A percentile compares a stretch with the other conserved stretches of the same genome.
Evolutionary conservation across 2,329 filamentous ascomycete species (phyloP).

Genomic region (Pestalotiopsis fici): DNA sequence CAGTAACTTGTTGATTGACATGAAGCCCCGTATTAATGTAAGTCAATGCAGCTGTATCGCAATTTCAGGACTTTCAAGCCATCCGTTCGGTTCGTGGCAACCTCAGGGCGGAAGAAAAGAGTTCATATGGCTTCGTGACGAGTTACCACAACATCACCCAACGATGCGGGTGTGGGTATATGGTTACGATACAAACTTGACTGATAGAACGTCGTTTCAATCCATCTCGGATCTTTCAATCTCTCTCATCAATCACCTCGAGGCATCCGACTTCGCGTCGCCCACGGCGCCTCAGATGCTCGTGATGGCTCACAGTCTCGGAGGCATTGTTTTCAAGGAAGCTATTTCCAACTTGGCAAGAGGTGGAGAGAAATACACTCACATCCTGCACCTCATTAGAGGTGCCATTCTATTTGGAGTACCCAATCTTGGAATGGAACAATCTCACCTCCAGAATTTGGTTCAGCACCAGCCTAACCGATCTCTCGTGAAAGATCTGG

Average conservation of each 20-base stretch:
- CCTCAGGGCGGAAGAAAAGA: neutral
- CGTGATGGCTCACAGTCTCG: neutral
- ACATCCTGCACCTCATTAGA: neutral
- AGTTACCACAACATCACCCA: neutral
- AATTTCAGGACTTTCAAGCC: neutral
- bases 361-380: neutral
- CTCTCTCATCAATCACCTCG: neutral
- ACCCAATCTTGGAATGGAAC: neutral
- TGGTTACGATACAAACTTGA: neutral
- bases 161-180: neutral
- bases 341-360: neutral
- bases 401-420: neutral
- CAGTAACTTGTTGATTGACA: neutral
- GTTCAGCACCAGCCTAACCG: neutral
- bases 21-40: neutral
- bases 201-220: neutral
- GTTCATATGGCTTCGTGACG: neutral
- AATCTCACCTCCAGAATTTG: neutral
- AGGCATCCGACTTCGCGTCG: neutral
- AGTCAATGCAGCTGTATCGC: neutral
- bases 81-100: neutral
- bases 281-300: neutral
- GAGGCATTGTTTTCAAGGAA: neutral
- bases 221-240: neutral
- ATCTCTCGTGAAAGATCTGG: neutral